Evolutionary conservation across 768 basidiomycete species (phyloP), one percentile per base, ranked within the genome.

Genomic region (Lentinus tigrinus): DNA sequence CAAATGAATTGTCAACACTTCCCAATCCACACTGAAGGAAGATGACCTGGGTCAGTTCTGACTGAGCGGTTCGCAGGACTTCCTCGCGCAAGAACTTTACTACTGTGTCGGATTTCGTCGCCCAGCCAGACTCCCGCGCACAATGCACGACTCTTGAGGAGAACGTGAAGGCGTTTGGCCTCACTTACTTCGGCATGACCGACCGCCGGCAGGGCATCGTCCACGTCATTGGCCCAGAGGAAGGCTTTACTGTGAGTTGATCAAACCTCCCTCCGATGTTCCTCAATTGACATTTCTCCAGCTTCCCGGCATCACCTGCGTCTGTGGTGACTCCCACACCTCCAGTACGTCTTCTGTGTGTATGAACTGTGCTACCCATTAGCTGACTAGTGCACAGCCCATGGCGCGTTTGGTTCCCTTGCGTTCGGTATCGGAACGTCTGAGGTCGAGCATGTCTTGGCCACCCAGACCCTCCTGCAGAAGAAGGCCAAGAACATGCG

Each of bases 351-450:
- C 21, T 3, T 31, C 27, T n/a, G 0, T 54, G 26, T 43, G 19
- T 31, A 26, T 47, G 9, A 42, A 9, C 16, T n/a, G 40, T 3
- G 9, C 8, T 42, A 8, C n/a, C 17, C 10, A 8, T 42, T 17
- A 19, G 8, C 17, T 42, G 17, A 17, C n/a, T n/a, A n/a, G 8
- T 21, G 40, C 19, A 8, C 24, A 81, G 79, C 85, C 5, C 85
- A 87, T 70, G 85, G 85, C 37, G 85, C 85, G 1, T 87, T 87
- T 65, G 85, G 85, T 46, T 83, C 85, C 31, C 79, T 87, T 49
- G 85, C 85, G 0, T 85, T 85, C 67, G 85, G 84, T 53, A 85
- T 87, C 69, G 85, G 85, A 36, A 85, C 85, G 2, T 85, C 84
- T 57, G 84, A 87, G 67, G 84, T 87, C 63, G 85, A 87, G 68